Evolutionary conservation across 352 stramenopile species (phyloP), one percentile per base, ranked within the genome.

Genomic region (Phytophthora pseudosyringae): DNA sequence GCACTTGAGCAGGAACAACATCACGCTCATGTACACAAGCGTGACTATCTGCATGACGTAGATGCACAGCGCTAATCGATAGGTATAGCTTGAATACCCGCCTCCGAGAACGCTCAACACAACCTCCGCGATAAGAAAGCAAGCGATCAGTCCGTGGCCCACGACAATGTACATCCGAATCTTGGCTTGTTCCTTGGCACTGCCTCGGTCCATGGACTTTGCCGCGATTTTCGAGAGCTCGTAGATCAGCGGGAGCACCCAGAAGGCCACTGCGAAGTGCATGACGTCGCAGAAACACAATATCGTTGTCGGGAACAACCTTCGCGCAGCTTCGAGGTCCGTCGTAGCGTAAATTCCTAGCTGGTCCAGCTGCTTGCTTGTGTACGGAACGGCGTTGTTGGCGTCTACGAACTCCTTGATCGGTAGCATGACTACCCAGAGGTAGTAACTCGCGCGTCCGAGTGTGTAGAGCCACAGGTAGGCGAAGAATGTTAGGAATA

Each of bases 141-240:
- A 57, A 9, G 46, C 51, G 38, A 87, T 71, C 0, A 73, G 35
- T 1, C 51, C 33, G 41, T 86, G 73, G 6, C 73, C 73, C 2
- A 66, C 32, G 15, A 68, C 3, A 5, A 57, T 49, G 60, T 90
- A 90, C 28, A 71, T 38, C 1, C 62, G 54, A 57, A 89, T 87
- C 16, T 75, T 71, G 3, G 49, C 58, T 16, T 71, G 44, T 51
- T 92, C 83, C 25, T 77, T 78, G 2, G 21, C 32, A 5, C 59
- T 54, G 3, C 83, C 83, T 35, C 83, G 64, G 41, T 92, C 83
- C 83, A 92, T 92, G 3, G 80, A 78, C 29, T 76, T 86, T 15
- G 61, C 55, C 10, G 75, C 83, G 40, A 92, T 80, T 39, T 77
- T 73, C 9, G 64, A 78, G n/a, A 92, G 59, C 31, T 92, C 83